Conservation (phyloP, 164 flowering plant species). For the Amborella trichopoda region DNA sequence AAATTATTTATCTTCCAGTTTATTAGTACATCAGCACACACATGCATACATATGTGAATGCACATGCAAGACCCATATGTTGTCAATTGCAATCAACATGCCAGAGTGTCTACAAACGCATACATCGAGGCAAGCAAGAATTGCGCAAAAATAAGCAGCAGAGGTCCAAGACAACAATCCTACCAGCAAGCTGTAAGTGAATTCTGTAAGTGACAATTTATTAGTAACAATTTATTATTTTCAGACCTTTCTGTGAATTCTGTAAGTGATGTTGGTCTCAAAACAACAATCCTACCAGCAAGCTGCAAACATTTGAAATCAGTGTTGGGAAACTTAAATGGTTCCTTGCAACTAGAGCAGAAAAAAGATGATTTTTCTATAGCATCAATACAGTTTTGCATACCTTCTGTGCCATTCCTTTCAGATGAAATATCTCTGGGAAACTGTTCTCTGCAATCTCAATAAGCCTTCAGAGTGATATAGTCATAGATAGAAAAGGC, state of each 20-base stretch:
- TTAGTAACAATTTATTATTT: neutral
- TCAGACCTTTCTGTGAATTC: constrained; percentile 70
- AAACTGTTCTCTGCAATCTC: constrained; percentile 74
- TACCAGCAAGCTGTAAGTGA: constrained; percentile 81
- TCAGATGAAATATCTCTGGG: constrained; percentile 55
- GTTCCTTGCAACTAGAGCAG: neutral
- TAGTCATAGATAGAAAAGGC: neutral
- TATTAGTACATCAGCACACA: too few relatives aligned
- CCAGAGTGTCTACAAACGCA: too few relatives aligned
- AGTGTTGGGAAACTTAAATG: neutral
- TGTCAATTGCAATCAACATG: too few relatives aligned
- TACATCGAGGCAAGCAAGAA: too few relatives aligned
- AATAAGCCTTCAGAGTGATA: constrained; percentile 37
- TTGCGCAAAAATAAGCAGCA: too few relatives aligned
- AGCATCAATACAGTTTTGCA: constrained; percentile 1
- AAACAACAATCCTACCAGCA: constrained; percentile 78
- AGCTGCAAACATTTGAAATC: constrained; percentile 27
- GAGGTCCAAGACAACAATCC: constrained; percentile 72
- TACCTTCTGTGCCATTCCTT: constrained; percentile 73
- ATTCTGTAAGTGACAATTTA: too few relatives aligned
- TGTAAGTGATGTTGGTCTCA: constrained; percentile 57
- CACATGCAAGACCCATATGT: too few relatives aligned
- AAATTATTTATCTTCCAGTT: too few relatives aligned
- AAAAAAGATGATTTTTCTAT: neutral
- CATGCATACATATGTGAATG: too few relatives aligned